Conservation (phyloP, 768 basidiomycete genomes). For the Clitopilus hobsonii region DNA sequence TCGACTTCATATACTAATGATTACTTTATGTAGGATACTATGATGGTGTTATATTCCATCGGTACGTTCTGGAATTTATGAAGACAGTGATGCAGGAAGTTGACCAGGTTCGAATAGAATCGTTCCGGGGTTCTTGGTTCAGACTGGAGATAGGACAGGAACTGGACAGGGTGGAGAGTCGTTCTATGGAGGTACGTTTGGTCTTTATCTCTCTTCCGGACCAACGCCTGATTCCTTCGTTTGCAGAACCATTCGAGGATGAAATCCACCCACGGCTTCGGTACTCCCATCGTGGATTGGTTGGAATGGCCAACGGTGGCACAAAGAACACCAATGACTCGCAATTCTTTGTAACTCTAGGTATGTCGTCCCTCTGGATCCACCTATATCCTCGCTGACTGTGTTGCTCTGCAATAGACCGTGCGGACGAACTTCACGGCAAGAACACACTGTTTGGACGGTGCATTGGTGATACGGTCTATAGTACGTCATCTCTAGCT, state of each 20-base stretch:
- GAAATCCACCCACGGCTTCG: conserved; percentile 91
- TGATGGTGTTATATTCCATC: conserved; percentile 92
- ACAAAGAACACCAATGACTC: conserved; percentile 87
- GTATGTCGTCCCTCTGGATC: conserved; percentile 30
- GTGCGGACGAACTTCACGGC: conserved; percentile 88
- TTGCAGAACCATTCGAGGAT: conserved; percentile 86
- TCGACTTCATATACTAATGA: background rate
- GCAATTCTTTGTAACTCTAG: conserved; percentile 93
- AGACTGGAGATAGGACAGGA: conserved; percentile 91
- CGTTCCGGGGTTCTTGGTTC: conserved; percentile 88
- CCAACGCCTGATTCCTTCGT: background rate
- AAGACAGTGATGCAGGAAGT: background rate
- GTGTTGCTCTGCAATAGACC: conserved; percentile 40
- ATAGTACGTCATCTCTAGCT: conserved; percentile 50
- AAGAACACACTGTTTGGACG: conserved; percentile 96
- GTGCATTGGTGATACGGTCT: conserved; percentile 82
- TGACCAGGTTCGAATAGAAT: conserved; percentile 36
- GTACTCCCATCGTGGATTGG: conserved; percentile 84
- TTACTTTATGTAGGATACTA: conserved; percentile 71
- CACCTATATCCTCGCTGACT: background rate
- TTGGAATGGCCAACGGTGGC: conserved; percentile 93
- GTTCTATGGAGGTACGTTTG: conserved; percentile 77
- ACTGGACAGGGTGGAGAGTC: conserved; percentile 92
- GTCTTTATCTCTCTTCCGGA: background rate
- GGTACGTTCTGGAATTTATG: conserved; percentile 35